Base-by-base conservation (phyloP, 306 rosid species). In the Trichosanthes truncata region DNA sequence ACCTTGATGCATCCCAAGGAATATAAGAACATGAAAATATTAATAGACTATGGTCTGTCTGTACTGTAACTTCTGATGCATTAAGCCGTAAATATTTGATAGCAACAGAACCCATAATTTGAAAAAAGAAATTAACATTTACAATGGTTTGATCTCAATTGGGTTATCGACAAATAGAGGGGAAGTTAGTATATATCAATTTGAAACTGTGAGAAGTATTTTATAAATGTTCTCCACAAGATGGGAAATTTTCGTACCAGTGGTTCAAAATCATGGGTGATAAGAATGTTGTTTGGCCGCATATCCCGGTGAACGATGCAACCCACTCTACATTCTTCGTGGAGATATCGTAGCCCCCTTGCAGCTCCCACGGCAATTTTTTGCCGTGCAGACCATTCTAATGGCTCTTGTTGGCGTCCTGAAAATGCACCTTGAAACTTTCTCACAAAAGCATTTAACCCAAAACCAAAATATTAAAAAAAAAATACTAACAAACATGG, bases 181-280 rank as follows among this genome's bases (percentile, higher is more conserved):
- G 6, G 6, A 25, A 23, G 35, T 35, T 12, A 23, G 14, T 23
- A 25, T 4, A 4, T 23, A 59, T 7, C 35, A 59, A 26, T 59
- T 59, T 21, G 63, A n/a, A n/a, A n/a, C n/a, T n/a, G n/a, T n/a
- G n/a, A n/a, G n/a, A n/a, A n/a, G 23, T 55, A 62, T 53, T 81
- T 51, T 23, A 11, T 33, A 33, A 63, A 43, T 52, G 26, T 29
- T 14, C 4, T 26, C 78, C 5, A 65, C 53, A 67, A 61, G 55
- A 52, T 76, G 57, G 25, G 23, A 43, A 43, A 48, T 49, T 66
- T 62, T 38, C 72, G 36, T 88, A 96, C 99, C 93, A 96, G 84
- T 69, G 99, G 98, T 65, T 96, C 97, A 90, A 96, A 96, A 88
- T 96, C 99, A 93, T 96, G 99, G 65, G 99, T 96, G 78, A 96